phyloP scores from a whole-genome alignment of 345 rosid genomes.

The Iberis pinnata region DNA sequence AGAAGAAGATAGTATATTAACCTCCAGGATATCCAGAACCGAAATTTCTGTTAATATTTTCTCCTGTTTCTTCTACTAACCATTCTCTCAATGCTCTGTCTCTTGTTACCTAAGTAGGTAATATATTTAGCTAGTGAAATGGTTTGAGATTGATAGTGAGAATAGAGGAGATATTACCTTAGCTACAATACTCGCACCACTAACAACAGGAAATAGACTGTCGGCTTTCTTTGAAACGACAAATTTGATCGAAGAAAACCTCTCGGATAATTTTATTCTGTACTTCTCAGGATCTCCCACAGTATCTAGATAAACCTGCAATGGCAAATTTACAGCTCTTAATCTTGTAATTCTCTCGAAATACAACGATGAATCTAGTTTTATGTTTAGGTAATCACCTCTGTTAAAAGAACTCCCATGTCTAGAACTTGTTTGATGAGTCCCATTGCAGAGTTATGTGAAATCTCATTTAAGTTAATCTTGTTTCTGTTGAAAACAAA shows the following conservation, averaged over 20 bases:
- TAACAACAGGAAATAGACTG: constrained; percentile 86
- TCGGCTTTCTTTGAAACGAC: constrained; percentile 97
- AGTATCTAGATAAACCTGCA: constrained; percentile 80
- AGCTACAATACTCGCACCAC: constrained; percentile 98
- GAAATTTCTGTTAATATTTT: constrained; percentile 57
- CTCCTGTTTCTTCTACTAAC: constrained; percentile 73
- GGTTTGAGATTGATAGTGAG: constrained; percentile 7
- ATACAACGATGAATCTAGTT: background rate
- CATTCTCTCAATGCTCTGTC: constrained; percentile 80
- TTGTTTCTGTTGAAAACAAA: constrained; percentile 49
- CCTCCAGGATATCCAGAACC: constrained; percentile 99
- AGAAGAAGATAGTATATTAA: constrained; percentile 24
- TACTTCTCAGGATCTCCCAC: constrained; percentile 95
- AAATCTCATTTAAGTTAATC: constrained; percentile 80
- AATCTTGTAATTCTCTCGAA: background rate
- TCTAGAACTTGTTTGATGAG: constrained; percentile 58
- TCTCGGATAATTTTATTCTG: constrained; percentile 62
- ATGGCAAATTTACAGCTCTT: background rate
- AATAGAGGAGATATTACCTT: constrained; percentile 46
- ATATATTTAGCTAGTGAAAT: background rate
- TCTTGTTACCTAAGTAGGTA: constrained; percentile 62
- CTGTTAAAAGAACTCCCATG: constrained; percentile 81
- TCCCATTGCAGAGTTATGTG: constrained; percentile 89
- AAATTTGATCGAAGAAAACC: constrained; percentile 73
- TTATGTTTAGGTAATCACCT: constrained; percentile 36